These are phyloP conservation scores for Phytopythium aichiense DNA, from an alignment of 352 stramenopile species.

Conservation along the genomic window DNA sequence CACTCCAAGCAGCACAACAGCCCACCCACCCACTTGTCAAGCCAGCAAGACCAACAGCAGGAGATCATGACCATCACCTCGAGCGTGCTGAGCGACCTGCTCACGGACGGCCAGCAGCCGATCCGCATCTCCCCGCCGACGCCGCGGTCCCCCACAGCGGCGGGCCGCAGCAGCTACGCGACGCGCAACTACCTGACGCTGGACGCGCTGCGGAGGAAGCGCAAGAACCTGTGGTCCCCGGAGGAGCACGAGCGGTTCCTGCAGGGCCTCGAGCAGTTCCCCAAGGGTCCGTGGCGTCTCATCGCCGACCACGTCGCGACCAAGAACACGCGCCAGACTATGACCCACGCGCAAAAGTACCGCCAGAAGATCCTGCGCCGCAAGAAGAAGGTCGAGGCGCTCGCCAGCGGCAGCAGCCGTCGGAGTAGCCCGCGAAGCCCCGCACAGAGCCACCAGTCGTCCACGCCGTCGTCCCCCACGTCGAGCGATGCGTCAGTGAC, in stretches of 20 bases:
- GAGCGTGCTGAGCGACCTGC: slow-evolving; percentile 25
- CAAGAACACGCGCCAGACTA: slow-evolving; percentile 29
- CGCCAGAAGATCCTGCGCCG: slow-evolving; percentile 28
- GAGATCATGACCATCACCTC: slow-evolving; percentile 26
- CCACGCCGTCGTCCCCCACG: slow-evolving; percentile 11
- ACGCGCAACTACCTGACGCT: slow-evolving; percentile 4
- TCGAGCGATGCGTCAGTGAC: slow-evolving; percentile 8
- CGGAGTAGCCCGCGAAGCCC: slow-evolving; percentile 3
- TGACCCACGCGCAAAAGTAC: slow-evolving; percentile 45
- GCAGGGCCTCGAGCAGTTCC: slow-evolving; percentile 33
- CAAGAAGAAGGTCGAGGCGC: slow-evolving; percentile 20
- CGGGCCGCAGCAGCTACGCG: slow-evolving; percentile 10
- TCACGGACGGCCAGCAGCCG: slow-evolving; percentile 24
- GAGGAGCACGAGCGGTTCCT: slow-evolving; percentile 44
- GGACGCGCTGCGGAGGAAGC: slow-evolving; percentile 14
- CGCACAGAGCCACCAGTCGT: slow-evolving; percentile 1
- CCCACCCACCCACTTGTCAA: not conserved
- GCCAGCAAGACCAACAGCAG: not conserved
- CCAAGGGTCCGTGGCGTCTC: slow-evolving; percentile 34
- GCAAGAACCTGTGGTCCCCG: slow-evolving; percentile 27
- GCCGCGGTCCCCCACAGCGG: slow-evolving; percentile 11
- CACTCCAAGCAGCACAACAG: not conserved
- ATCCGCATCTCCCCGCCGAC: slow-evolving; percentile 23
- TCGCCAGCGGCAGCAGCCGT: slow-evolving; percentile 3
- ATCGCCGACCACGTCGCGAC: slow-evolving; percentile 31